phyloP scores from a whole-genome alignment of 164 flowering plant genomes.

The Kalanchoe fedtschenkoi region DNA sequence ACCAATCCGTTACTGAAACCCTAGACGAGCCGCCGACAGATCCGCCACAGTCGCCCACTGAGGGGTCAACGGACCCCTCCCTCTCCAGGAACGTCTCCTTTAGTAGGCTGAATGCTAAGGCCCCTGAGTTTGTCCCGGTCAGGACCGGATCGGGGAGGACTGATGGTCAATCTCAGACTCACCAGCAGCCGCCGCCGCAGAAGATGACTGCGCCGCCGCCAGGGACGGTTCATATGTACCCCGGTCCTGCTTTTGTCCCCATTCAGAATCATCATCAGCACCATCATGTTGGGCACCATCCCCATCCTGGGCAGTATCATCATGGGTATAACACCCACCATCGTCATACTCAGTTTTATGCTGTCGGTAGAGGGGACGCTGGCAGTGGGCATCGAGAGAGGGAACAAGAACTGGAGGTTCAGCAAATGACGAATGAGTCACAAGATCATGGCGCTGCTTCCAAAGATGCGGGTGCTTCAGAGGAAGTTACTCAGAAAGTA shows the following conservation, averaged over 20 bases:
- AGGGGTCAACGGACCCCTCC: conserved; percentile 27
- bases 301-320: conserved; percentile 19
- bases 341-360: conserved; percentile 8
- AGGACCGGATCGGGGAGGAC: conserved; percentile 6
- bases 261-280: conserved; percentile 14
- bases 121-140: conserved; percentile 70
- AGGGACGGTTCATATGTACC: conserved; percentile 26
- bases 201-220: conserved; percentile 20
- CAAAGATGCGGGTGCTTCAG: conserved; percentile 28
- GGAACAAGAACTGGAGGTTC: conserved; percentile 17
- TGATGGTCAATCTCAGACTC: conserved; percentile 12
- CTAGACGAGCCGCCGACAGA: background rate
- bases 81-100: conserved; percentile 35
- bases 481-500: conserved; percentile 46
- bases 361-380: conserved; percentile 9
- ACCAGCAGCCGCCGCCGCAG: conserved; percentile 1
- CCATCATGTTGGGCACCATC: conserved; percentile 9
- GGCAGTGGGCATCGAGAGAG: conserved; percentile 17
- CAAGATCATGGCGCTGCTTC: conserved; percentile 18
- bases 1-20: conserved; percentile 3
- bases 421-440: conserved; percentile 9
- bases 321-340: conserved; percentile 12
- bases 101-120: conserved; percentile 64
- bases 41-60: background rate
- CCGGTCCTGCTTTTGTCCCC: conserved; percentile 23